Conservation (phyloP, 2,329 filamentous ascomycete species). For the Colletotrichum sublineola region DNA sequence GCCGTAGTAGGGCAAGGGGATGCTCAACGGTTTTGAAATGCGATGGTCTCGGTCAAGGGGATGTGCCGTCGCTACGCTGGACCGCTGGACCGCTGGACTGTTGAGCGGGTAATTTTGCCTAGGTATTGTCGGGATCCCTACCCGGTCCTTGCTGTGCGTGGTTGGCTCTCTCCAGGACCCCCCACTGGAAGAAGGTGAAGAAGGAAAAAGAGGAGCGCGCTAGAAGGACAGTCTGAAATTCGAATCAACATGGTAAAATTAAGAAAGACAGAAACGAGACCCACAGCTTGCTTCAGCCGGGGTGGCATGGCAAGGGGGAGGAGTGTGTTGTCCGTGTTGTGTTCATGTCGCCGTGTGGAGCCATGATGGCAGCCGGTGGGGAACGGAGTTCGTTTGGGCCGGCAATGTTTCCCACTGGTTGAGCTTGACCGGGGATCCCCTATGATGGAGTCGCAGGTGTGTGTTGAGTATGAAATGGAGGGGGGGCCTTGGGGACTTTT, state of each 20-base stretch:
- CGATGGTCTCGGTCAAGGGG: neutral
- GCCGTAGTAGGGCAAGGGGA: neutral
- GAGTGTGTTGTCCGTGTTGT: neutral
- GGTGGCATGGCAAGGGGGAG: neutral
- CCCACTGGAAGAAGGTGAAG: constrained; percentile 34
- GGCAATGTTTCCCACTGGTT: constrained; percentile 40
- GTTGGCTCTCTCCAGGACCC: neutral
- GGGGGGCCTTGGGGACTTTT: neutral
- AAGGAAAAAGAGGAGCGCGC: constrained; percentile 39
- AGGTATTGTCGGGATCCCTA: constrained; percentile 11
- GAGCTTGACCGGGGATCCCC: constrained; percentile 1
- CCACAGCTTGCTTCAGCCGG: constrained; percentile 32
- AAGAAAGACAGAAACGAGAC: constrained; percentile 34
- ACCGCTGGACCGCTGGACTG: neutral
- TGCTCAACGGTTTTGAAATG: constrained; percentile 20
- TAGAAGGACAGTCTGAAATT: constrained; percentile 32
- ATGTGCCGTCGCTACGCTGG: neutral
- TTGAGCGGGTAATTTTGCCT: constrained; percentile 24
- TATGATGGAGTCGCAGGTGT: constrained; percentile 5
- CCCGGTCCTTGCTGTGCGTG: neutral
- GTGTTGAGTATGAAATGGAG: constrained; percentile 5
- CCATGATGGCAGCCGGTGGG: constrained; percentile 14
- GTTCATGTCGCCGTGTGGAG: constrained; percentile 9
- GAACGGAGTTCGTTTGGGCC: neutral
- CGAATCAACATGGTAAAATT: constrained; percentile 39